Conservation (phyloP, 192 early-diverging fungal genomes). For the Paraglomus brasilianum region DNA sequence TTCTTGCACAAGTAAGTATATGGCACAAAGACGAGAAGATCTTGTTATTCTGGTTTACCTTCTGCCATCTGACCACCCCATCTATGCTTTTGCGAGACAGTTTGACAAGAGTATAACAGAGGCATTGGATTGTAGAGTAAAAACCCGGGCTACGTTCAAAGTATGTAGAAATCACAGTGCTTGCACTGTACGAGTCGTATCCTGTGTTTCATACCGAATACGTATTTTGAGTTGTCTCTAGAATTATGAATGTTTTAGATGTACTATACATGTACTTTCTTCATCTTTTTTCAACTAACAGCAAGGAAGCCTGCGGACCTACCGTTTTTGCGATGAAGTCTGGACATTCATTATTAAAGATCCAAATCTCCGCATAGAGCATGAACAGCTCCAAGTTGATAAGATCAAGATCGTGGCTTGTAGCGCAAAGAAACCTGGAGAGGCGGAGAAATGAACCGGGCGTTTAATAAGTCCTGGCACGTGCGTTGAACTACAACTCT, state of each 20-base stretch:
- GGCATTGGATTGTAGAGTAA: slow-evolving; percentile 77
- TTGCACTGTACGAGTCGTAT: not conserved
- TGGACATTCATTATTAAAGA: slow-evolving; percentile 95
- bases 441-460: slow-evolving; percentile 37
- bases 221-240: not conserved
- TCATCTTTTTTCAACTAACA: slow-evolving; percentile 9
- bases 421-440: slow-evolving; percentile 72
- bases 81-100: slow-evolving; percentile 36
- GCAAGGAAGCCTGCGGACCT: slow-evolving; percentile 85
- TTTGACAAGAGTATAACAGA: slow-evolving; percentile 90
- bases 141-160: slow-evolving; percentile 81
- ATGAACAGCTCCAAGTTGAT: slow-evolving; percentile 73
- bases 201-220: not conserved
- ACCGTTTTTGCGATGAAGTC: slow-evolving; percentile 96
- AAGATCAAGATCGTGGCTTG: slow-evolving; percentile 97
- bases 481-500: no score
- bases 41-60: not conserved
- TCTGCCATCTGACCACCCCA: not conserved
- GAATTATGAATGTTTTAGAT: not conserved
- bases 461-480: no score
- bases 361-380: slow-evolving; percentile 86
- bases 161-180: slow-evolving; percentile 39
- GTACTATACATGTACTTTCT: not conserved
- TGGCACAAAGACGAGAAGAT: not conserved
- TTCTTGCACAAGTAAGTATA: slow-evolving; percentile 71